Conservation (phyloP, 495 filamentous ascomycete genomes). For the Tuber umbilicatum region DNA sequence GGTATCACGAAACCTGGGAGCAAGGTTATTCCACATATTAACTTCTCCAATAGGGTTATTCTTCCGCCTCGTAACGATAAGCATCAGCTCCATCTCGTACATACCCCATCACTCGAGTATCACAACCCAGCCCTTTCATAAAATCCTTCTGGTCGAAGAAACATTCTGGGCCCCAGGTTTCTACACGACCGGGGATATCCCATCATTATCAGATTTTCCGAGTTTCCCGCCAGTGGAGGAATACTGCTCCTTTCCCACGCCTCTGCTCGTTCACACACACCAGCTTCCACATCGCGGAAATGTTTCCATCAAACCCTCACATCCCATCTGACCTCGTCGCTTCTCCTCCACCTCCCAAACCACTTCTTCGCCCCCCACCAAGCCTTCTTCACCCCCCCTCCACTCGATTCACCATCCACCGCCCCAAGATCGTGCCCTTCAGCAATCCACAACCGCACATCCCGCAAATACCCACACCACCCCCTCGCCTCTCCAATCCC, state of each 20-base stretch:
- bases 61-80: background rate
- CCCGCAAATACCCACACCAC: background rate
- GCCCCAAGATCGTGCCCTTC: background rate
- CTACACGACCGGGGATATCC: background rate
- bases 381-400: background rate
- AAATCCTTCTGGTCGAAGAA: background rate
- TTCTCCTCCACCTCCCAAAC: background rate
- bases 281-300: background rate
- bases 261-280: background rate
- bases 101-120: background rate
- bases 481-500: background rate
- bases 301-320: background rate
- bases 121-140: background rate
- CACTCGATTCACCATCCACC: background rate
- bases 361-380: background rate
- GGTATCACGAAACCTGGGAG: background rate
- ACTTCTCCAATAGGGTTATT: background rate
- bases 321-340: background rate
- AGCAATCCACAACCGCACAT: background rate
- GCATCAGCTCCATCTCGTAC: background rate
- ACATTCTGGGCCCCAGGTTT: background rate
- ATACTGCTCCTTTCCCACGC: background rate
- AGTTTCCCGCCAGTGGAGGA: background rate
- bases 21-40: background rate
- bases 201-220: background rate